Base-by-base conservation (phyloP, 2,329 filamentous ascomycete species). In the Cladosporium cucumerinum region DNA sequence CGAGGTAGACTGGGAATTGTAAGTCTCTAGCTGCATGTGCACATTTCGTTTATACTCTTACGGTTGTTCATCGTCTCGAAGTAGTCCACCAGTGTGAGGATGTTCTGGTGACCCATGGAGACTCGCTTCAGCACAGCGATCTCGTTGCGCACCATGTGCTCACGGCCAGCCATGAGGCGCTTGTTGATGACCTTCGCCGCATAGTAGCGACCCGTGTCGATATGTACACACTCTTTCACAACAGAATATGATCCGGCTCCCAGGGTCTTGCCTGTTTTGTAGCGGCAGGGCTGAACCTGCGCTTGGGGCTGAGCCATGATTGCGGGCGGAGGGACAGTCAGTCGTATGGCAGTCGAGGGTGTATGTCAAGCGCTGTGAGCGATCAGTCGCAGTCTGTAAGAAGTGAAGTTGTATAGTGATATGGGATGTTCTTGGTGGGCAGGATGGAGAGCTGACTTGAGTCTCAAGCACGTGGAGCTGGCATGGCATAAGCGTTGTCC, bases 101-200 rank as follows among this genome's bases (percentile, higher is more conserved):
- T 98, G 76, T 99, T 99, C 78, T 95, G 92, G 80, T 99, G 94
- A 63, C 95, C 95, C 91, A 99, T 97, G 1, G 94, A 98, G n/a
- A 99, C 94, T 74, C 90, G 90, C 79, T 98, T 98, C 70, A 99
- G 85, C 28, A 99, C 93, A 7, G 95, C 94, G 73, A 99, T 99
- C 81, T 99, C 95, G 77, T 99, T 99, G 68, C 95, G 90, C 74
- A 97, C 95, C 95, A 99, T 99, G 79, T 98, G 95, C 81, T 99
- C 95, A 71, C 95, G 86, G 36, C 95, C 95, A 7, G 93, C 91
- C 95, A 99, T 99, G 70, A 99, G 83, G 65, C 94, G 86, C 85
- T 99, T 99, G 82, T 99, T 99, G 80, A 99, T 99, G 68, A 99
- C 95, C 79, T 99, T 99, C 67, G 95, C 94, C 30, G 95, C 95